phyloP scores from a whole-genome alignment of 257 asterid genomes.

The Plantago major region DNA sequence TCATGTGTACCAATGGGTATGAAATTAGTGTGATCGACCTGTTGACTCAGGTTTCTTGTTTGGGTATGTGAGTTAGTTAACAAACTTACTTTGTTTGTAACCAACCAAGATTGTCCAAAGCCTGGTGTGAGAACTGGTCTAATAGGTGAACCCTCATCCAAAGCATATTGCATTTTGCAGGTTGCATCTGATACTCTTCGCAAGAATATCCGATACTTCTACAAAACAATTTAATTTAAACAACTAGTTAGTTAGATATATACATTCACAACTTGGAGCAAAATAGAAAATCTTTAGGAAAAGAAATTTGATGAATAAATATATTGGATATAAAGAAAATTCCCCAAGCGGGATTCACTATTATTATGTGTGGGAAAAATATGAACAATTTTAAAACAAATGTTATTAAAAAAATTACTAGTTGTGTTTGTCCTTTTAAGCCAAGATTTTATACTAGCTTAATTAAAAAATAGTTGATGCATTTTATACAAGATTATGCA shows the following conservation, averaged over 20 bases:
- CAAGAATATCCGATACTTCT: conserved; percentile 50
- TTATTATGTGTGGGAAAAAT: neutral
- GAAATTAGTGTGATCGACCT: neutral
- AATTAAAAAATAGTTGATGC: neutral
- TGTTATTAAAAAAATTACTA: no score
- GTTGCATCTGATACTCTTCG: conserved; percentile 39
- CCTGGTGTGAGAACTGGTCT: conserved; percentile 7
- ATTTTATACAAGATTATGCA: neutral
- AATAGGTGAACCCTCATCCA: conserved; percentile 3
- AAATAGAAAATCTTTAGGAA: neutral
- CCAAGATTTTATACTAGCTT: neutral
- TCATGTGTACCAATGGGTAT: no score
- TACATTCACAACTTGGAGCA: neutral
- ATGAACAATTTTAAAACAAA: neutral
- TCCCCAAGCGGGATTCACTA: no score
- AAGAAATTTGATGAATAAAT: neutral
- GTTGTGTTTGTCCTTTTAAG: neutral
- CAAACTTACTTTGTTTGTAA: conserved; percentile 14
- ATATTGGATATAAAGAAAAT: no score
- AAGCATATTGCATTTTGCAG: conserved; percentile 24
- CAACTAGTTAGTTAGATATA: neutral
- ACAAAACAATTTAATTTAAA: neutral
- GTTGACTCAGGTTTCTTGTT: neutral
- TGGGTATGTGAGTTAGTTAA: conserved; percentile 3
- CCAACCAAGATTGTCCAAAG: conserved; percentile 21